These are phyloP conservation scores for Agrocybe pediades DNA, from an alignment of 768 basidiomycete species.

Conservation along the genomic window DNA sequence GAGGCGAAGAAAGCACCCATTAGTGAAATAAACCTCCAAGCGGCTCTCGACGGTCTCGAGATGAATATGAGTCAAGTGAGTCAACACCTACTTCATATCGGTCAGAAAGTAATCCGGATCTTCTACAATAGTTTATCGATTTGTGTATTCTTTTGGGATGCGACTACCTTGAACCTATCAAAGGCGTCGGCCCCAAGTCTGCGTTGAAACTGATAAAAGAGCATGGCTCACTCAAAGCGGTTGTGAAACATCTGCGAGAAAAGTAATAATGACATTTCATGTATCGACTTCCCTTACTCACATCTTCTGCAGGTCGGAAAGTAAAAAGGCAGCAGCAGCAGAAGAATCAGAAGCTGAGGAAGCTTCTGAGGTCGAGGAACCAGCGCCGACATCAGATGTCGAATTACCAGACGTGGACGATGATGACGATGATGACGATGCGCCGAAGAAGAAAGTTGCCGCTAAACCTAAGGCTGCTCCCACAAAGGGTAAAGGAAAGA, in stretches of 20 bases:
- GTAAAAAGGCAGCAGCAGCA: slow-evolving; percentile 37
- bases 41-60: slow-evolving; percentile 83
- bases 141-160: slow-evolving; percentile 96
- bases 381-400: slow-evolving; percentile 46
- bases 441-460: slow-evolving; percentile 34
- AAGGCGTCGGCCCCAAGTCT: slow-evolving; percentile 93
- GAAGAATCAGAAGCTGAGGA: slow-evolving; percentile 24
- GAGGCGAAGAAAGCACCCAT: slow-evolving; percentile 98
- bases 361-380: slow-evolving; percentile 35
- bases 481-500: slow-evolving; percentile 37
- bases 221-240: slow-evolving; percentile 66
- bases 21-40: slow-evolving; percentile 82
- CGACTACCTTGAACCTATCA: slow-evolving; percentile 99
- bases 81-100: not conserved
- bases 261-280: slow-evolving; percentile 48
- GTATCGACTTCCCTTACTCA: not conserved
- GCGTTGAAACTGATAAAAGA: slow-evolving; percentile 93
- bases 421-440: slow-evolving; percentile 28
- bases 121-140: slow-evolving; percentile 90
- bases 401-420: slow-evolving; percentile 37
- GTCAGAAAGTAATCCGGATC: not conserved
- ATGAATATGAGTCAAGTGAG: slow-evolving; percentile 90
- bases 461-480: slow-evolving; percentile 35
- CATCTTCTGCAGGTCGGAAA: slow-evolving; percentile 38
- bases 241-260: slow-evolving; percentile 77